A percentile compares a stretch with the other conserved stretches of the same genome.
phyloP scores from a whole-genome alignment of 1,139 yeast genomes.

The Taiozyma sp. region DNA sequence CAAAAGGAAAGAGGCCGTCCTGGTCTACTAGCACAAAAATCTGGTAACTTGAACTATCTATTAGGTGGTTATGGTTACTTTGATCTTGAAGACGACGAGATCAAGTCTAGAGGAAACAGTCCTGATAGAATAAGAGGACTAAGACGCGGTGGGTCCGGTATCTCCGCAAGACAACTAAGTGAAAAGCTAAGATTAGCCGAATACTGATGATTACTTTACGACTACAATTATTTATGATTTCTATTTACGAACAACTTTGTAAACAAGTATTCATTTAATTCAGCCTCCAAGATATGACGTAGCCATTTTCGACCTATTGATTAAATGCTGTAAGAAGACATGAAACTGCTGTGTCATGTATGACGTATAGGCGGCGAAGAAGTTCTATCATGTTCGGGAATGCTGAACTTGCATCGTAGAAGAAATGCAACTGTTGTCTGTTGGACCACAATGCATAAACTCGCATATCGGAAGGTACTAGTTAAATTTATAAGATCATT shows the following conservation, averaged over 20 bases:
- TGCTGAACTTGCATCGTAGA: not conserved
- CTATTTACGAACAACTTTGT: not conserved
- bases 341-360: too few relatives aligned
- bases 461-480: not conserved
- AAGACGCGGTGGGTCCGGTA: slow-evolving; percentile 41
- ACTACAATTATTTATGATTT: not conserved
- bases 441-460: not conserved
- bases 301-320: not conserved
- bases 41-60: slow-evolving; percentile 39
- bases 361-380: too few relatives aligned
- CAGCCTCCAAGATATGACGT: too few relatives aligned
- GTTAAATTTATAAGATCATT: too few relatives aligned
- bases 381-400: not conserved
- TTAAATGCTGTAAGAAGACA: too few relatives aligned
- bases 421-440: not conserved
- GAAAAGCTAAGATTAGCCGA: slow-evolving; percentile 71
- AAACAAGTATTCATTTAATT: not conserved
- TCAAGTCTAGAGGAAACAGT: slow-evolving; percentile 65
- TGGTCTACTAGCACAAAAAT: slow-evolving; percentile 23
- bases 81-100: slow-evolving; percentile 66
- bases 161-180: slow-evolving; percentile 60
- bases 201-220: slow-evolving; percentile 33
- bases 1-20: slow-evolving; percentile 21
- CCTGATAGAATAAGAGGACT: slow-evolving; percentile 45
- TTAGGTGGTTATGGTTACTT: slow-evolving; percentile 81